Percentiles rank a stretch among this genome's conserved stretches.
phyloP scores from a whole-genome alignment of 176 grass and related monocot genomes.

The Avena eriantha region DNA sequence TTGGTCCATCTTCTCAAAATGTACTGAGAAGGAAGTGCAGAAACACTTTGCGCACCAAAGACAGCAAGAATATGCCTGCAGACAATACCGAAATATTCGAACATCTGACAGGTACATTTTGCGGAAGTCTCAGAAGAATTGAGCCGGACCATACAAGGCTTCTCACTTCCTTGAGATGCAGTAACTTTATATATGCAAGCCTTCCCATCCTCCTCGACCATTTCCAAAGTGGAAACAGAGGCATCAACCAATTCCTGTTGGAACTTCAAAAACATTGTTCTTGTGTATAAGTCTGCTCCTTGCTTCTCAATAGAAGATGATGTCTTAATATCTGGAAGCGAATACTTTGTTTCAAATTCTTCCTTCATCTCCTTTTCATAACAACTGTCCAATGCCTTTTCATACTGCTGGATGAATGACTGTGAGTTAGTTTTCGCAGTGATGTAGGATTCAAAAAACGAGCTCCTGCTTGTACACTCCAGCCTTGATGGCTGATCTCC shows the following conservation, averaged over 20 bases:
- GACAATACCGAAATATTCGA: conserved; percentile 58
- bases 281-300: conserved; percentile 58
- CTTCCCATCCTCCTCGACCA: conserved; percentile 41
- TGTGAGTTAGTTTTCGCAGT: conserved; percentile 50
- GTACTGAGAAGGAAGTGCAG: conserved; percentile 56
- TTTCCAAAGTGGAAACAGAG: conserved; percentile 50
- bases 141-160: conserved; percentile 46
- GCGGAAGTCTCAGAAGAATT: conserved; percentile 44
- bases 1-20: conserved; percentile 62
- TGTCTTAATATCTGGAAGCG: conserved; percentile 61
- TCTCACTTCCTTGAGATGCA: conserved; percentile 50
- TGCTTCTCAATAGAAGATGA: conserved; percentile 65
- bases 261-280: conserved; percentile 61
- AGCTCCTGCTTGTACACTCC: conserved; percentile 59
- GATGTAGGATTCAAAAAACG: conserved; percentile 59
- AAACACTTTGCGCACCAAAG: conserved; percentile 45
- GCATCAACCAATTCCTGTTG: conserved; percentile 57
- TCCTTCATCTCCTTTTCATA: conserved; percentile 72
- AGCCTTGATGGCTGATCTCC: conserved; percentile 46
- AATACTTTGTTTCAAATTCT: conserved; percentile 72
- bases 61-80: conserved; percentile 62
- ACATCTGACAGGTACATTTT: conserved; percentile 60
- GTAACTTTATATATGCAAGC: conserved; percentile 48
- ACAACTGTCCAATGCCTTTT: conserved; percentile 64
- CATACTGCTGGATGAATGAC: conserved; percentile 68